phyloP scores from a whole-genome alignment of 164 flowering plant genomes.

The Chimonanthus praecox region DNA sequence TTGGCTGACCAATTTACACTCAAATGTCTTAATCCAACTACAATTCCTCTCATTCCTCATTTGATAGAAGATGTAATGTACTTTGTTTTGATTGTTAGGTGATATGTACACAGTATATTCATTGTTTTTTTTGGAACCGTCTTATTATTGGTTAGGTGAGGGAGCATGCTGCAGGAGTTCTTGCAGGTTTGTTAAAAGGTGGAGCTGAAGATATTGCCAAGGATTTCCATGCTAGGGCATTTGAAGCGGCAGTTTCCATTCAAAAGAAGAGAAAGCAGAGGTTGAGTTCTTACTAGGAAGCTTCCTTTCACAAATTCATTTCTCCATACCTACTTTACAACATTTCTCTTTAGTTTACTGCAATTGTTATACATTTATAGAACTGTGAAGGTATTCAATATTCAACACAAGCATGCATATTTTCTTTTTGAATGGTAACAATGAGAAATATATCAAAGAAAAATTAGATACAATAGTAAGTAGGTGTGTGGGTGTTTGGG shows the following conservation, averaged over 20 bases:
- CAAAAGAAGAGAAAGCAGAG: constrained; percentile 49
- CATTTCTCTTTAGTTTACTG: not conserved
- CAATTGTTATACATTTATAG: not conserved
- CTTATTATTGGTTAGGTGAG: constrained; percentile 50
- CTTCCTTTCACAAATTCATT: not conserved
- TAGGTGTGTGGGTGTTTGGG: too few species aligned
- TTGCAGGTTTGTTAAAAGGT: constrained; percentile 92
- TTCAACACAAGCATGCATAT: not conserved
- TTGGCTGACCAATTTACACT: too few species aligned
- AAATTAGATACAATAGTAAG: too few species aligned
- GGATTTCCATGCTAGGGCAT: constrained; percentile 79
- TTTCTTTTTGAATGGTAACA: not conserved
- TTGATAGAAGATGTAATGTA: too few species aligned
- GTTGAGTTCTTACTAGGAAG: constrained; percentile 23
- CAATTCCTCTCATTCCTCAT: too few species aligned
- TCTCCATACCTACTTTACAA: not conserved
- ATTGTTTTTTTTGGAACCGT: not conserved
- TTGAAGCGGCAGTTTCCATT: constrained; percentile 45
- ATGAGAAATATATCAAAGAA: too few species aligned
- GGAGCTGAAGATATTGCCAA: constrained; percentile 66
- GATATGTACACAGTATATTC: not conserved
- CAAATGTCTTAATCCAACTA: too few species aligned
- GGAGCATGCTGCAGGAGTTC: constrained; percentile 96
- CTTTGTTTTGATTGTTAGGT: too few species aligned
- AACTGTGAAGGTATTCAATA: not conserved